These are phyloP conservation scores for Chlorencoelia australis DNA, from an alignment of 2,329 filamentous ascomycete species.

Conservation along the genomic window DNA sequence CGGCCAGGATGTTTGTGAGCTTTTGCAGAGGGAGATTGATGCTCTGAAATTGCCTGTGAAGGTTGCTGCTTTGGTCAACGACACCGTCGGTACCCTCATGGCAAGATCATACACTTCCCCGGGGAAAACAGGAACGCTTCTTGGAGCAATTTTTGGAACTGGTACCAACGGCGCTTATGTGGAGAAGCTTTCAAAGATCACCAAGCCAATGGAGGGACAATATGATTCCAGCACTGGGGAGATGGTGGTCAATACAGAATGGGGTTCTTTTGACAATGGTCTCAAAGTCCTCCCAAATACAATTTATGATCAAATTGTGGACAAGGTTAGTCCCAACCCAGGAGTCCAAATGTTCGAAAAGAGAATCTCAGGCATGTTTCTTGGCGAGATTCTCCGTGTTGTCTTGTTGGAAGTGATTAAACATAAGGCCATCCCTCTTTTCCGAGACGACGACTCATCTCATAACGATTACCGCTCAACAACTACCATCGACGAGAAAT, in stretches of 20 bases:
- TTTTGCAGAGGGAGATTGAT: slow-evolving; percentile 86
- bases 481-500: slow-evolving; percentile 55
- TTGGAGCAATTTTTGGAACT: slow-evolving; percentile 97
- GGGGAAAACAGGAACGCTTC: slow-evolving; percentile 72
- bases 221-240: slow-evolving; percentile 76
- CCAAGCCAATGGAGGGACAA: slow-evolving; percentile 60
- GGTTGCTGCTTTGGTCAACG: slow-evolving; percentile 93
- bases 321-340: slow-evolving; percentile 75
- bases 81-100: slow-evolving; percentile 96
- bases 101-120: slow-evolving; percentile 90
- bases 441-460: slow-evolving; percentile 65
- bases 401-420: slow-evolving; percentile 64
- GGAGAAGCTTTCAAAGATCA: slow-evolving; percentile 79
- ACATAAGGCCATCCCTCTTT: slow-evolving; percentile 56
- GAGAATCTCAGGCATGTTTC: slow-evolving; percentile 94
- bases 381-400: slow-evolving; percentile 84
- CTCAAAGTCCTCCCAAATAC: slow-evolving; percentile 82
- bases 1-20: slow-evolving; percentile 85
- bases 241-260: slow-evolving; percentile 98
- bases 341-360: slow-evolving; percentile 99
- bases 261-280: slow-evolving; percentile 96
- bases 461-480: slow-evolving; percentile 61
- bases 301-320: slow-evolving; percentile 68
- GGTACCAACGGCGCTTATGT: slow-evolving; percentile 97
- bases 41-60: slow-evolving; percentile 76